These are phyloP conservation scores for Singerocomus inundabilis DNA, from an alignment of 1,284 basidiomycete genomes.

Conservation along the genomic window DNA sequence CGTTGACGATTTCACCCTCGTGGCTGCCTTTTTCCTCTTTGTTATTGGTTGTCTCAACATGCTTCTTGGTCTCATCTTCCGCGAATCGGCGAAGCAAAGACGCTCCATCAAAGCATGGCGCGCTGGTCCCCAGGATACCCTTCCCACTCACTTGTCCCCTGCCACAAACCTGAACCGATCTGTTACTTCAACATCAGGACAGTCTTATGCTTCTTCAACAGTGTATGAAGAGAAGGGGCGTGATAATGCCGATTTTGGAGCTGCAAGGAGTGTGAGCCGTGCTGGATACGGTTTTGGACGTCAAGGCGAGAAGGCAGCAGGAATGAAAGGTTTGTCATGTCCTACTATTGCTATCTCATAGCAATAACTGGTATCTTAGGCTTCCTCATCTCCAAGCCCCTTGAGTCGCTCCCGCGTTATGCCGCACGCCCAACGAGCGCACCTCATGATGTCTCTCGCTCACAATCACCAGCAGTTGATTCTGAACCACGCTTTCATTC, in stretches of 20 bases:
- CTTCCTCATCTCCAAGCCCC: constrained; percentile 54
- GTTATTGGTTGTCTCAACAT: constrained; percentile 82
- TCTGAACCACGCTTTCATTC: constrained; percentile 29
- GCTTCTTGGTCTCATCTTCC: constrained; percentile 72
- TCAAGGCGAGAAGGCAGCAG: constrained; percentile 76
- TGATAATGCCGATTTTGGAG: constrained; percentile 31
- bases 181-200: constrained; percentile 28
- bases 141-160: constrained; percentile 46
- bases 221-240: constrained; percentile 36
- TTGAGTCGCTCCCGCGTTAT: constrained; percentile 57
- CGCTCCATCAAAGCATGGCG: constrained; percentile 65
- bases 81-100: constrained; percentile 56
- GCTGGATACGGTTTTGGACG: constrained; percentile 62
- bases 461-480: constrained; percentile 21
- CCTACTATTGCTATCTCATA: background rate
- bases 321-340: constrained; percentile 46
- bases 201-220: constrained; percentile 39
- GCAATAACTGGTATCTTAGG: constrained; percentile 24
- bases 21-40: constrained; percentile 86
- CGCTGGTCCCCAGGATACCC: constrained; percentile 49
- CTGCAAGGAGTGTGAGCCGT: constrained; percentile 32
- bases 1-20: constrained; percentile 82
- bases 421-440: constrained; percentile 37
- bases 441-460: constrained; percentile 19
- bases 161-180: constrained; percentile 31